Evolutionary conservation across 345 rosid species (phyloP), one percentile per base, ranked within the genome.

Genomic region (Syzygium jambos): DNA sequence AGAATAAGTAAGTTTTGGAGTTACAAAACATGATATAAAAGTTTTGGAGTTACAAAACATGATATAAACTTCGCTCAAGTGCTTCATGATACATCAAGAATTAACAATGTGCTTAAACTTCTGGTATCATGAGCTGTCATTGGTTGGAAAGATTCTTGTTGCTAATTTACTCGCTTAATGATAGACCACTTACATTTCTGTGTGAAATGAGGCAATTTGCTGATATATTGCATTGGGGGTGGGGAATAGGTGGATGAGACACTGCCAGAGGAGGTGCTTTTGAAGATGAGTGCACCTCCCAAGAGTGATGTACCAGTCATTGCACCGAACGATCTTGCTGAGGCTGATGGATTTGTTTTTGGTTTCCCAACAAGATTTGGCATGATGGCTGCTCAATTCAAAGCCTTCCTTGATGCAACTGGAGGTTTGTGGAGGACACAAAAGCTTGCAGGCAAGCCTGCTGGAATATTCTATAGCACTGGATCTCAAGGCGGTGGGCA

Each of bases 401-500:
- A 97, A 87, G 98, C 99, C 77, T 97, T 97, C 90, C 57, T 97
- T 87, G 99, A 97, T 88, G 94, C 98, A 85, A 97, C 99, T 23
- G 98, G 99, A 87, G 98, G 97, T 51, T 92, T 95, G 85, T 96
- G 99, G 99, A 95, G 98, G 88, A 92, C 99, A 85, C 99, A 95
- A 59, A 92, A 93, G 85, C 99, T 97, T 29, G 99, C 99, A 0
- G 99, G 99, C 85, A 97, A 95, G 88, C 98, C 99, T 85, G 99
- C 99, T 51, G 99, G 99, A 63, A 91, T 97, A 89, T 97, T 97
- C 92, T 96, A 91, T 91, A 96, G 99, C 94, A 97, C 99, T 49
- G 99, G 99, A 54, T 96, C 99, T 88, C 99, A 97, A 91, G 99
- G 99, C 21, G 99, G 99, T 41, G 99, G 99, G 57, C 99, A 97